Evolutionary conservation across 2,329 filamentous ascomycete species (phyloP).

Genomic region (Cercospora sesami): DNA sequence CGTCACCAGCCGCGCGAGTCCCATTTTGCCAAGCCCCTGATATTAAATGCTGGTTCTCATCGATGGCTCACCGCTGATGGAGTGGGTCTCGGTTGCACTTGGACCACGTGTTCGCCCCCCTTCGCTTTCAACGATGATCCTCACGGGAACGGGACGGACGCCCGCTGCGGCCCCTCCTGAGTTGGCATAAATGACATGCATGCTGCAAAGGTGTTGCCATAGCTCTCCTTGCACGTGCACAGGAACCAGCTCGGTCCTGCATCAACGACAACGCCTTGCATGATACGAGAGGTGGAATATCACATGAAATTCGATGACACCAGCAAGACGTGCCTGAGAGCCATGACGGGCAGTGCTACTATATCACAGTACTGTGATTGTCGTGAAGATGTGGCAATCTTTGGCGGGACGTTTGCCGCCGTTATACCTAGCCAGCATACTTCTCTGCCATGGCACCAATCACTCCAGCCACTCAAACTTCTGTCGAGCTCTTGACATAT

Average conservation of each 20-base stretch:
- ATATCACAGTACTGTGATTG: background rate
- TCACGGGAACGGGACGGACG: background rate
- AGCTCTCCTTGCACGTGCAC: background rate
- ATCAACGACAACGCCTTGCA: background rate
- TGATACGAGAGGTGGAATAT: background rate
- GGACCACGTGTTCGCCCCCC: background rate
- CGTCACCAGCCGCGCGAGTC: background rate
- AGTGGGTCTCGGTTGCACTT: background rate
- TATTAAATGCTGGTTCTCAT: background rate
- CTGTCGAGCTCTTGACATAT: background rate
- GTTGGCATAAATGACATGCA: background rate
- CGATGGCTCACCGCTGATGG: background rate
- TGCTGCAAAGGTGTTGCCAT: background rate
- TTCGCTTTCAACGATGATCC: background rate
- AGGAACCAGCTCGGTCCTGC: background rate
- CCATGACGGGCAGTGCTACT: background rate
- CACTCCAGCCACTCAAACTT: background rate
- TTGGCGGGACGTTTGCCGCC: background rate
- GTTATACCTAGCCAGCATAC: background rate
- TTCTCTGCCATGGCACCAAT: background rate
- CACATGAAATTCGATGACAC: background rate
- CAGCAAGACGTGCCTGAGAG: background rate
- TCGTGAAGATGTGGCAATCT: background rate
- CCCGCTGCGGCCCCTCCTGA: background rate
- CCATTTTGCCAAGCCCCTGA: background rate